Evolutionary conservation across 2,329 filamentous ascomycete species (phyloP).

Genomic region (Mollisia scopiformis): DNA sequence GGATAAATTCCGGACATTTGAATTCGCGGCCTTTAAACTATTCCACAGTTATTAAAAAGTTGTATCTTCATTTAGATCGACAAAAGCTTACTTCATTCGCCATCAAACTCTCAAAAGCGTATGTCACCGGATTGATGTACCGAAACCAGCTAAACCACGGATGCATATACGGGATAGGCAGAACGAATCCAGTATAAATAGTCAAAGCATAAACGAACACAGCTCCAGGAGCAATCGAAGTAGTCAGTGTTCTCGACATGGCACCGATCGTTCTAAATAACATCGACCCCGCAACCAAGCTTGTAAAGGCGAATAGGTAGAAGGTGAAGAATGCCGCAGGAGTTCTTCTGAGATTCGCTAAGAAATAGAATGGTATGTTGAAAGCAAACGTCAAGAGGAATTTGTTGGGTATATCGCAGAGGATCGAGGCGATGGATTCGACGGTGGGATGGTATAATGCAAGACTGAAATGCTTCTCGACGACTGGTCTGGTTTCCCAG

Average conservation of each 20-base stretch:
- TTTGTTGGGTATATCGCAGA: slow-evolving; percentile 85
- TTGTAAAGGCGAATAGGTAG: slow-evolving; percentile 73
- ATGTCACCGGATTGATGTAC: slow-evolving; percentile 73
- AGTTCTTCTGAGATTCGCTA: slow-evolving; percentile 78
- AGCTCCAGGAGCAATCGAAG: slow-evolving; percentile 33
- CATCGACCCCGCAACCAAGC: slow-evolving; percentile 81
- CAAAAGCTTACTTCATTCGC: neutral
- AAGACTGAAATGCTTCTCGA: slow-evolving; percentile 87
- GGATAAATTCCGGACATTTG: neutral
- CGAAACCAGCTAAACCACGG: slow-evolving; percentile 82
- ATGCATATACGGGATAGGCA: slow-evolving; percentile 72
- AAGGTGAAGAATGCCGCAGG: slow-evolving; percentile 85
- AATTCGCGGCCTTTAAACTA: neutral
- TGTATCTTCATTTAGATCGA: neutral
- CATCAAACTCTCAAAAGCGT: slow-evolving; percentile 78
- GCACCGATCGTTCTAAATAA: slow-evolving; percentile 84
- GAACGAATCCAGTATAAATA: slow-evolving; percentile 47
- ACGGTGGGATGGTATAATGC: slow-evolving; percentile 88
- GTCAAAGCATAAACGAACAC: slow-evolving; percentile 68
- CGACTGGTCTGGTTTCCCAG: slow-evolving; percentile 85
- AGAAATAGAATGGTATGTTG: slow-evolving; percentile 83
- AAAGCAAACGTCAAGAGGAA: slow-evolving; percentile 73
- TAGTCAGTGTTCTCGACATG: slow-evolving; percentile 71
- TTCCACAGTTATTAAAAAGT: neutral
- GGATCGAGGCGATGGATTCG: slow-evolving; percentile 48